Evolutionary conservation across 495 filamentous ascomycete genomes (phyloP).

Genomic region (Tuber melanosporum): DNA sequence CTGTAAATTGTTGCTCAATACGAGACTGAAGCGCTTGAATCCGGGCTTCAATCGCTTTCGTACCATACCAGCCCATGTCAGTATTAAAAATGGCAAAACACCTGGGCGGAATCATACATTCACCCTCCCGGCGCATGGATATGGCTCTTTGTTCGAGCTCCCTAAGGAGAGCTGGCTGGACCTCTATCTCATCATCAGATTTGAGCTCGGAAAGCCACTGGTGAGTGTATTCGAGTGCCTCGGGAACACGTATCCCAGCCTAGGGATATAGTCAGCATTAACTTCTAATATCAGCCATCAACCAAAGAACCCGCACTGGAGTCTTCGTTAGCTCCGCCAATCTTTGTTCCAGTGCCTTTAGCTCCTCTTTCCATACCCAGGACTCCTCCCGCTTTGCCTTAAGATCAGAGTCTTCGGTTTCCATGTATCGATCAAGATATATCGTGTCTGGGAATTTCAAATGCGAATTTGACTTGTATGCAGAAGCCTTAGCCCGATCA

Average conservation of each 20-base stretch:
- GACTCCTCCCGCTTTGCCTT: slow-evolving; percentile 56
- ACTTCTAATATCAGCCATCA: not conserved
- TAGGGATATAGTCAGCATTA: slow-evolving; percentile 33
- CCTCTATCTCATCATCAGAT: slow-evolving; percentile 34
- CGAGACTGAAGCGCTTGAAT: slow-evolving; percentile 49
- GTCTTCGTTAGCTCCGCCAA: slow-evolving; percentile 48
- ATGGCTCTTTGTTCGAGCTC: slow-evolving; percentile 26
- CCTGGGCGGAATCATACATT: slow-evolving; percentile 15
- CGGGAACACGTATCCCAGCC: slow-evolving; percentile 35
- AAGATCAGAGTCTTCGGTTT: slow-evolving; percentile 53
- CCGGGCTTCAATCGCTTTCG: slow-evolving; percentile 46
- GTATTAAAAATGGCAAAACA: not conserved
- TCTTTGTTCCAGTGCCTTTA: slow-evolving; percentile 52
- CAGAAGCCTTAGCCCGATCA: slow-evolving; percentile 52
- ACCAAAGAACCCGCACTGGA: slow-evolving; percentile 43
- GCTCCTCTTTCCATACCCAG: slow-evolving; percentile 67
- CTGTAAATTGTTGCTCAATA: slow-evolving; percentile 59
- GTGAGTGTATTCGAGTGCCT: slow-evolving; percentile 31
- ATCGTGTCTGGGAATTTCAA: slow-evolving; percentile 67
- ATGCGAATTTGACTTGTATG: slow-evolving; percentile 72
- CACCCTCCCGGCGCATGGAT: slow-evolving; percentile 23
- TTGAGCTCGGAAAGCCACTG: slow-evolving; percentile 36
- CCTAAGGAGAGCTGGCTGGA: slow-evolving; percentile 20
- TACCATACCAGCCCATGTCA: not conserved
- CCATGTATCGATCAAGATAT: slow-evolving; percentile 86